phyloP scores from a whole-genome alignment of 352 stramenopile species.

The Globisporangium sylvaticum region DNA sequence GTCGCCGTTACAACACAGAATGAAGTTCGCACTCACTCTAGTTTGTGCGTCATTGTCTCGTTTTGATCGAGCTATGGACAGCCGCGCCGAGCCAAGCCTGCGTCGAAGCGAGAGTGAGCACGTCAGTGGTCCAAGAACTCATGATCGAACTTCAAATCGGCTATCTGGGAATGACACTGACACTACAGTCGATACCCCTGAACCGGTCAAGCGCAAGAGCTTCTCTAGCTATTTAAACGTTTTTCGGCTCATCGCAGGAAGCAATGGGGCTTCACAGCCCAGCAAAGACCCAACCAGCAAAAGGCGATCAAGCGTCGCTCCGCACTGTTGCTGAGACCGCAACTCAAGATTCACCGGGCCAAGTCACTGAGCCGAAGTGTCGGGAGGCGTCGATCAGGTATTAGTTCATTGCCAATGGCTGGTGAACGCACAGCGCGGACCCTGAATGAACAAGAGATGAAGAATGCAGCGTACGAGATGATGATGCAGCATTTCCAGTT shows the following conservation, averaged over 20 bases:
- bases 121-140: not conserved
- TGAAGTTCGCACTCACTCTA: not conserved
- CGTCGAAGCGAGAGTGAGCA: not conserved
- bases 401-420: not conserved
- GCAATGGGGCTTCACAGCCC: not conserved
- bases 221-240: not conserved
- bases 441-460: constrained; percentile 3
- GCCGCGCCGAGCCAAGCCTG: not conserved
- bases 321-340: not conserved
- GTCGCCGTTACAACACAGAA: not conserved
- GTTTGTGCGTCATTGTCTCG: not conserved
- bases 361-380: not conserved
- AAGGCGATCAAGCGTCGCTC: not conserved
- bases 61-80: not conserved
- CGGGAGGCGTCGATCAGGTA: not conserved
- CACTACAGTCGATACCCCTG: not conserved
- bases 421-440: not conserved
- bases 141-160: not conserved
- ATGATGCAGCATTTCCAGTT: constrained; percentile 18
- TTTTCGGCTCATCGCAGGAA: not conserved
- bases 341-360: not conserved
- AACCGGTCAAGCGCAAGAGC: not conserved
- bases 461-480: constrained; percentile 3
- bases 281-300: not conserved
- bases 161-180: not conserved